Conservation (phyloP, 2,329 filamentous ascomycete genomes). For the Fusarium clavum region DNA sequence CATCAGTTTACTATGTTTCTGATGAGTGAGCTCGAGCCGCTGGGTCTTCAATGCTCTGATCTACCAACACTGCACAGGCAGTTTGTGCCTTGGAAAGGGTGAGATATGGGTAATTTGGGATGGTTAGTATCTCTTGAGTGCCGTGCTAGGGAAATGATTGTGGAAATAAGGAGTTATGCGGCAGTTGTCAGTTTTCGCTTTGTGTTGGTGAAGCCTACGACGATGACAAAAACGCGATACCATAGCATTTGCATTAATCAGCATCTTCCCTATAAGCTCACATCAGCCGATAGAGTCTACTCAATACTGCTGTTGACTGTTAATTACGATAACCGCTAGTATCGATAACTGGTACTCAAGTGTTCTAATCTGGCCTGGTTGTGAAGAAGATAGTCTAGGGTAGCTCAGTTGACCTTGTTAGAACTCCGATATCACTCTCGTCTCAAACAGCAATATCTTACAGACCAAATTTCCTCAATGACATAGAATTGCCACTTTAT, state of each 20-base stretch:
- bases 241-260: not conserved
- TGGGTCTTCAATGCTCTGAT: slow-evolving; percentile 10
- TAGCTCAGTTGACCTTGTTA: not conserved
- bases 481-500: not conserved
- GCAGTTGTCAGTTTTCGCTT: too few relatives aligned
- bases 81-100: not conserved
- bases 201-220: not conserved
- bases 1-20: slow-evolving; percentile 6
- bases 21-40: slow-evolving; percentile 10
- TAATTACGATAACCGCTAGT: not conserved
- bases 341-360: not conserved
- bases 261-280: not conserved
- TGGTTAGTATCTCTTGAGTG: too few relatives aligned
- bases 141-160: not conserved
- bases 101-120: not conserved
- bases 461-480: not conserved
- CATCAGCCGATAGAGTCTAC: not conserved
- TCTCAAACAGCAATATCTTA: not conserved
- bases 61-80: not conserved
- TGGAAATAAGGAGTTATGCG: not conserved
- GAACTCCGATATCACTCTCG: not conserved
- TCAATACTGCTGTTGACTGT: too few relatives aligned
- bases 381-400: not conserved
- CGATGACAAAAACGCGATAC: not conserved
- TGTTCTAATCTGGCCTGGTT: not conserved